phyloP scores from a whole-genome alignment of 495 filamentous ascomycete species.

The Penicillium subrubescens region DNA sequence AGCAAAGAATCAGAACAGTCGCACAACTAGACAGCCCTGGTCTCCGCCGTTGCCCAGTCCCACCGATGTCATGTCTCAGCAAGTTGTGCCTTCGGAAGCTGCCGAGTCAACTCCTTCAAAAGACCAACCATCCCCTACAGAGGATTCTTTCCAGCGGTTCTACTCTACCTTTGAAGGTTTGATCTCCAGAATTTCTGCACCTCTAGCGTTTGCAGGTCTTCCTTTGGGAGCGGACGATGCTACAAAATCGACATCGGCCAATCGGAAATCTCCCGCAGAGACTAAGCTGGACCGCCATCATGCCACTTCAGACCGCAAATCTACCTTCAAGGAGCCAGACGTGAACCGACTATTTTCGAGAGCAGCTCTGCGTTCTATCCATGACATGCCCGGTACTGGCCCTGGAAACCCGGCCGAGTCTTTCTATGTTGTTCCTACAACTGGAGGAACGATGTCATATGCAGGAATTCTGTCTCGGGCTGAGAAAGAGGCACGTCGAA shows the following conservation, averaged over 20 bases:
- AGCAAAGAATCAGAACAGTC: conserved; percentile 29
- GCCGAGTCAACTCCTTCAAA: conserved; percentile 17
- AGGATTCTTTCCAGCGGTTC: conserved; percentile 85
- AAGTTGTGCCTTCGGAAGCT: conserved; percentile 34
- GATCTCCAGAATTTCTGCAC: conserved; percentile 81
- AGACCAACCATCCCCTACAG: conserved; percentile 38
- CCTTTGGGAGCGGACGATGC: conserved; percentile 66
- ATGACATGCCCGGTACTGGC: conserved; percentile 48
- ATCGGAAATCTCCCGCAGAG: conserved; percentile 44
- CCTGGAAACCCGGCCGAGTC: conserved; percentile 65
- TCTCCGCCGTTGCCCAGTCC: conserved; percentile 38
- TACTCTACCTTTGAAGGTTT: conserved; percentile 86
- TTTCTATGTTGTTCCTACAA: conserved; percentile 93
- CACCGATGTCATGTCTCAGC: conserved; percentile 40
- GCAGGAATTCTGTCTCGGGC: conserved; percentile 79
- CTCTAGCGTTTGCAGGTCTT: conserved; percentile 88
- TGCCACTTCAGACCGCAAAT: conserved; percentile 39
- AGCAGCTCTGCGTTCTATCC: conserved; percentile 73
- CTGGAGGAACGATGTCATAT: conserved; percentile 86
- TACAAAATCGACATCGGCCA: conserved; percentile 35
- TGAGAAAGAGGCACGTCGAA: conserved; percentile 60
- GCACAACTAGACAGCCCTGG: conserved; percentile 38
- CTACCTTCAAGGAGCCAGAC: conserved; percentile 63
- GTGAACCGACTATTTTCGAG: conserved; percentile 74
- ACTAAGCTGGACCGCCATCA: conserved; percentile 42